Evolutionary conservation across 768 basidiomycete genomes (phyloP), one percentile per base, ranked within the genome.

Genomic region (Boletellus emodensis): DNA sequence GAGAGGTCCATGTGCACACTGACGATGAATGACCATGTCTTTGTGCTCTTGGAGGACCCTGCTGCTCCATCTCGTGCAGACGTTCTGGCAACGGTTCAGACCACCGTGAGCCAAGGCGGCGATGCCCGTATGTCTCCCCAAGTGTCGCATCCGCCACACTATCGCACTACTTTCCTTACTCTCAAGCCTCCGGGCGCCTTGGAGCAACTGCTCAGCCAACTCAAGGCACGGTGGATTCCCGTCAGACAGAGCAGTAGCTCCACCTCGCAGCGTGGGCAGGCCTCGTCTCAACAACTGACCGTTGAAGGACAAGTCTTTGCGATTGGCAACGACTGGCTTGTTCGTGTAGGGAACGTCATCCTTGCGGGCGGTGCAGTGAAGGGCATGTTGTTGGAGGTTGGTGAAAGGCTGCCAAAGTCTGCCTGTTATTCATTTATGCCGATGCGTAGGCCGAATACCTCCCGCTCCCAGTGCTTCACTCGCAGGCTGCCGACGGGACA

Each of bases 301-400:
- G 80, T 92, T 28, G 89, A 91, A 46, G 89, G 88, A 0, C 70
- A 77, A 46, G 75, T 87, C n/a, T 90, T 82, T 61, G 68, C 80
- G 15, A 87, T 92, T 46, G 89, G 89, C 1, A 84, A 72, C 33
- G 89, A 92, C 63, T 92, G 90, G 86, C 68, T 90, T 15, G 84
- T 92, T 9, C 77, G 89, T 14, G 81, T 83, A 32, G 89, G 89
- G 9, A 88, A 88, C 65, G 88, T 92, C 34, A 76, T 81, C 38
- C 71, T 89, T 17, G 79, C 85, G 18, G 87, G 87, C 18, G 87
- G 88, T 30, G 80, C 80, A 6, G 74, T 86, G 4, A 88, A 83
- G 60, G 89, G 89, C n/a, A 88, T 92, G 85, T 73, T 92, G 36
- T 72, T 92, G 24, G 89, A 92, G 81, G 89, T 87, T 51, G 52